phyloP scores from a whole-genome alignment of 2,329 filamentous ascomycete genomes.

The Tolypocladium tropicale region DNA sequence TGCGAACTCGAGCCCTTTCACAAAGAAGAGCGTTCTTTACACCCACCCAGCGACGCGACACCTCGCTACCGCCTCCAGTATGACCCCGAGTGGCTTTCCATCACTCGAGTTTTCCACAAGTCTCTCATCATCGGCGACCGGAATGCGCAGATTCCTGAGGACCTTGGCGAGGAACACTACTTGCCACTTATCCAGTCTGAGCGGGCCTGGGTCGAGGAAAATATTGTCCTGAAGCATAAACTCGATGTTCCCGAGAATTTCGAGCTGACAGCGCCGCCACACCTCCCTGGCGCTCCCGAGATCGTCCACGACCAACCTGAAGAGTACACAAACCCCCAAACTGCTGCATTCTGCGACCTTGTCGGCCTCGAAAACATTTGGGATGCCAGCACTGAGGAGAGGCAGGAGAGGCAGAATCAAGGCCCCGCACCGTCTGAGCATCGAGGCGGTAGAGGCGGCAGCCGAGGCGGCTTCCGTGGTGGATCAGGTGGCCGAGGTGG shows the following conservation, averaged over 20 bases:
- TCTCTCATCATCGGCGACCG: conserved; percentile 55
- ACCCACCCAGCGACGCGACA: conserved; percentile 9
- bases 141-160: conserved; percentile 37
- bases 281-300: conserved; percentile 47
- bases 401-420: conserved; percentile 42
- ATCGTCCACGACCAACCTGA: conserved; percentile 52
- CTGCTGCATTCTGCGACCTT: conserved; percentile 67
- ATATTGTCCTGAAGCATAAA: conserved; percentile 53
- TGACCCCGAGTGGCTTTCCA: conserved; percentile 92
- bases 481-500: conserved; percentile 25
- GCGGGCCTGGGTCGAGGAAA: conserved; percentile 68
- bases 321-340: conserved; percentile 86
- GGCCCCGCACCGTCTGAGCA: conserved; percentile 41
- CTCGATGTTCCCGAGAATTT: conserved; percentile 74
- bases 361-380: conserved; percentile 69
- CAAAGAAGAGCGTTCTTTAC: conserved; percentile 10
- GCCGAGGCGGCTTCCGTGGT: conserved; percentile 24
- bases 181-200: conserved; percentile 56
- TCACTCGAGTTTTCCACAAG: conserved; percentile 69
- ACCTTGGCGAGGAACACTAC: conserved; percentile 63
- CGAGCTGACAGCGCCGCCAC: conserved; percentile 60
- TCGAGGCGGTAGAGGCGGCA: conserved; percentile 15
- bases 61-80: conserved; percentile 58
- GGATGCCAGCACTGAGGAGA: conserved; percentile 62
- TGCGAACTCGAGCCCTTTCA: conserved; percentile 48